Evolutionary conservation across 225 moss, liverwort and hornwort species (phyloP).

Genomic region (Takakia lepidozioides): DNA sequence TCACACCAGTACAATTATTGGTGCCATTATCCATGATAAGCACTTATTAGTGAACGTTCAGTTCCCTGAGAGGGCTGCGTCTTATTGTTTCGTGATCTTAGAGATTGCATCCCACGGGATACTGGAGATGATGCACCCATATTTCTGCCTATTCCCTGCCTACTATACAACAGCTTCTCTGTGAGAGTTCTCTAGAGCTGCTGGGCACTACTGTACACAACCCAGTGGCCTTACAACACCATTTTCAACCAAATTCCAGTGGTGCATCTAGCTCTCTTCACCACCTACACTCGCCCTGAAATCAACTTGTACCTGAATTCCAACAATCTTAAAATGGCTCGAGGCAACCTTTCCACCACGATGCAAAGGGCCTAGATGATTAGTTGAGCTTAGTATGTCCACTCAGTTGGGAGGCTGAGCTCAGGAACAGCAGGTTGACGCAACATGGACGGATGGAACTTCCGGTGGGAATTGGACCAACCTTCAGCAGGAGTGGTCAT

Average conservation of each 20-base stretch:
- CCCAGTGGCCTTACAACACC: too few relatives aligned
- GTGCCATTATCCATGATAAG: too few relatives aligned
- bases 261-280: too few relatives aligned
- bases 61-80: slow-evolving; percentile 3
- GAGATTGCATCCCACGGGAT: background rate
- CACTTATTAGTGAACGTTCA: too few relatives aligned
- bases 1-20: too few relatives aligned
- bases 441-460: background rate
- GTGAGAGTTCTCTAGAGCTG: background rate
- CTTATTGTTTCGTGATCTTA: background rate
- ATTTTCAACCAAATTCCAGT: too few relatives aligned
- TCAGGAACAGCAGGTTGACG: slow-evolving; percentile 8
- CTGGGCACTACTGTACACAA: slow-evolving; percentile 2
- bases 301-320: too few relatives aligned
- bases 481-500: slow-evolving; percentile 4
- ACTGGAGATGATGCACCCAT: background rate
- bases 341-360: background rate
- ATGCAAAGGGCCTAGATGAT: too few relatives aligned
- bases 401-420: slow-evolving; percentile 41
- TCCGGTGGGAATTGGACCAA: background rate
- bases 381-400: slow-evolving; percentile 24
- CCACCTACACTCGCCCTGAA: too few relatives aligned
- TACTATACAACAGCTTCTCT: background rate
- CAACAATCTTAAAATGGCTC: too few relatives aligned
- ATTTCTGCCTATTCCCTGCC: background rate